Evolutionary conservation across 2,329 filamentous ascomycete genomes (phyloP).

Genomic region (Diplodia seriata): DNA sequence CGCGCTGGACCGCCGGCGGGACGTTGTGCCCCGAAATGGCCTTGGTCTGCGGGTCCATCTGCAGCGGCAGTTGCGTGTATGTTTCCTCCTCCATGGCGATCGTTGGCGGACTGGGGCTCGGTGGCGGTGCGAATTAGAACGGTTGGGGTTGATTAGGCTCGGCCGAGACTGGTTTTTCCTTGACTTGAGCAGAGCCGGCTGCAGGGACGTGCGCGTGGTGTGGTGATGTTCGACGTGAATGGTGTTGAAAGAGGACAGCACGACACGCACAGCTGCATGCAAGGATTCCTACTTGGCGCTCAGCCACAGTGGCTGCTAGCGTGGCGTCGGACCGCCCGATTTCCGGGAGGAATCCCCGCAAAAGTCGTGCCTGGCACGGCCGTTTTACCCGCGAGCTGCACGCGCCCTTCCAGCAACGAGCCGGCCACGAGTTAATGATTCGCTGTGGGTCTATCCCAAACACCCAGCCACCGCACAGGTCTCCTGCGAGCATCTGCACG

Average conservation of each 20-base stretch:
- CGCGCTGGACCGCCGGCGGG: constrained; percentile 46
- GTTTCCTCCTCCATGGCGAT: constrained; percentile 56
- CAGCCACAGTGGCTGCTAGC: constrained; percentile 15
- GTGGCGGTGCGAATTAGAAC: neutral
- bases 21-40: constrained; percentile 63
- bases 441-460: constrained; percentile 7
- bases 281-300: constrained; percentile 10
- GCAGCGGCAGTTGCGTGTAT: constrained; percentile 82
- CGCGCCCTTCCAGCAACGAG: no score
- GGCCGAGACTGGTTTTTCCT: neutral
- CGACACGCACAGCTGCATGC: constrained; percentile 18
- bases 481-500: constrained; percentile 8
- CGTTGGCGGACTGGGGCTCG: constrained; percentile 2
- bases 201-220: constrained; percentile 25
- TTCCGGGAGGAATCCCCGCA: neutral
- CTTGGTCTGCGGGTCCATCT: constrained; percentile 83
- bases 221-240: neutral
- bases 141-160: neutral
- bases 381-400: neutral
- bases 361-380: neutral
- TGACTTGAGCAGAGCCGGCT: neutral
- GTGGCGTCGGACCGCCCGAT: constrained; percentile 12
- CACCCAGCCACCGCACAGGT: constrained; percentile 25
- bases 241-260: constrained; percentile 32
- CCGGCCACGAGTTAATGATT: constrained; percentile 16